Percentiles rank a stretch among this genome's conserved stretches.
Conservation (phyloP, 371 early-diverging fungal species). For the Mucor ambiguus region DNA sequence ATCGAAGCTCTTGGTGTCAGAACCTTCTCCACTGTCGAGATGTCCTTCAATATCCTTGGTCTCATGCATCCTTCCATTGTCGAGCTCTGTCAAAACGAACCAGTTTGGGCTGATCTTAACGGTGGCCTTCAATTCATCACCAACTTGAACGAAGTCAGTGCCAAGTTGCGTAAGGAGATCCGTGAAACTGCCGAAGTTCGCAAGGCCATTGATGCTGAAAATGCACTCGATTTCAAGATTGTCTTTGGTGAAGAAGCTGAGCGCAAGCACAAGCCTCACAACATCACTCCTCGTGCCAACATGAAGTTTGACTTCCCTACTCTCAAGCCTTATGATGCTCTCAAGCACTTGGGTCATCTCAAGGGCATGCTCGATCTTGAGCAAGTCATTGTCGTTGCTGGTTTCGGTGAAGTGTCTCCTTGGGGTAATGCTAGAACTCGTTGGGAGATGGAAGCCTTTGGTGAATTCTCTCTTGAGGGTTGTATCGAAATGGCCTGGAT, state of each 20-base stretch:
- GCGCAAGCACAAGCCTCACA: constrained; percentile 75
- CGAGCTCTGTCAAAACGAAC: constrained; percentile 77
- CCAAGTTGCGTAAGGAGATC: constrained; percentile 76
- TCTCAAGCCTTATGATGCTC: constrained; percentile 65
- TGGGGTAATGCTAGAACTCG: constrained; percentile 94
- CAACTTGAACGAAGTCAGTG: constrained; percentile 78
- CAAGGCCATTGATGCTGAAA: constrained; percentile 82
- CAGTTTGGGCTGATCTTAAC: constrained; percentile 94
- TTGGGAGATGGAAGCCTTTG: constrained; percentile 96
- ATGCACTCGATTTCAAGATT: constrained; percentile 76
- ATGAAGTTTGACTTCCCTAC: constrained; percentile 91
- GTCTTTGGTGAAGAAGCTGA: constrained; percentile 77
- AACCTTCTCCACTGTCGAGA: constrained; percentile 92
- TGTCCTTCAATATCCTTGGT: constrained; percentile 94
- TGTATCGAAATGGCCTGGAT: constrained; percentile 98
- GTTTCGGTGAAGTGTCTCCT: constrained; percentile 95
- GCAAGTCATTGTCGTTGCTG: constrained; percentile 92
- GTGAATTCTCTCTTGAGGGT: constrained; percentile 94
- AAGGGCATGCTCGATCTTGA: constrained; percentile 92
- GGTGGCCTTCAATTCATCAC: constrained; percentile 89
- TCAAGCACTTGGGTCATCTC: constrained; percentile 75
- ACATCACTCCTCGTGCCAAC: constrained; percentile 90
- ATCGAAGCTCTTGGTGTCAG: constrained; percentile 90
- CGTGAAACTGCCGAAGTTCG: constrained; percentile 86
- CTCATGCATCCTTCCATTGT: constrained; percentile 88